Base-by-base conservation (phyloP, 805 yeast genomes). In the Zygotorulaspora chibaensis region DNA sequence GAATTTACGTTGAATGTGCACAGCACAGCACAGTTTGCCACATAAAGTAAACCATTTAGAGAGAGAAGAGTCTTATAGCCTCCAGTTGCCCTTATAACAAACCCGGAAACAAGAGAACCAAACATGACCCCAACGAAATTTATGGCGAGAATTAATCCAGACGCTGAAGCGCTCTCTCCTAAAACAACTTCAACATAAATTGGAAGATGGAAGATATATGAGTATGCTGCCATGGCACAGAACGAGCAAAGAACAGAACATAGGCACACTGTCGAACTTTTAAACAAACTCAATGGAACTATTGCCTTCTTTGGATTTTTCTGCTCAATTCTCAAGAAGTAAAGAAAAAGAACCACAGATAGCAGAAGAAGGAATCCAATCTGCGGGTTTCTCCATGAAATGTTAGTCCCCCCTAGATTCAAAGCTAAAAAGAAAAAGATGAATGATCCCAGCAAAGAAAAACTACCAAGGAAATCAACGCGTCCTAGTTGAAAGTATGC, bases 351-450 rank as follows among this genome's bases (percentile, higher is more conserved):
- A 42, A 33, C n/a, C 6, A 41, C n/a, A 18, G 30, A 41, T 16
- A 33, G 8, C 13, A 42, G 38, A 26, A 46, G 41, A 15, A 46
- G 36, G 15, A 15, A 12, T 36, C 31, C 46, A n/a, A 46, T 30
- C 39, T 46, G 49, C 11, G 46, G 38, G 15, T 46, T 46, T 42
- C 16, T 36, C 49, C 49, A 46, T 17, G 49, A 34, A 11, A 30
- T n/a, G 13, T 42, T 42, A 10, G 25, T 35, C 29, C 49, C 49
- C 18, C 49, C 49, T 8, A 46, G 45, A 20, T 46, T 46, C 11
- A 46, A 27, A n/a, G 42, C 49, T 42, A 46, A 36, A 36, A 46
- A 46, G 42, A 46, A 46, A 27, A 41, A 46, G 12, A 42, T 38
- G 15, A 46, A 38, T 10, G 49, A 42, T 26, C 49, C 46, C 4